Conservation (phyloP, 1,284 basidiomycete genomes). For the Caloboletus inedulis region DNA sequence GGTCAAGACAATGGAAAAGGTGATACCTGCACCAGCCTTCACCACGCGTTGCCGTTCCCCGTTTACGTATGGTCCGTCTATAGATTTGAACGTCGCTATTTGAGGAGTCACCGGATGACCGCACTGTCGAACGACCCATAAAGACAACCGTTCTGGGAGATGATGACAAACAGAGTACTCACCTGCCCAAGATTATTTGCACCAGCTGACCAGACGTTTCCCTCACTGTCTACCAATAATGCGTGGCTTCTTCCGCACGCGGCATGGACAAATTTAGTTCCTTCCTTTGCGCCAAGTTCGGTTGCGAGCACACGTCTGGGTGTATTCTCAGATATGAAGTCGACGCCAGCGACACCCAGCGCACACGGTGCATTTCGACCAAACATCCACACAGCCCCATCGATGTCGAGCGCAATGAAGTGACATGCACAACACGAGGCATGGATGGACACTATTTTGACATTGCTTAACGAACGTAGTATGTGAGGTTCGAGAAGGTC, state of each 20-base stretch:
- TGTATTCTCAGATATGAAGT: slow-evolving; percentile 67
- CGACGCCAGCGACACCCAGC: slow-evolving; percentile 53
- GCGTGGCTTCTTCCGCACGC: slow-evolving; percentile 83
- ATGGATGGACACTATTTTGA: slow-evolving; percentile 70
- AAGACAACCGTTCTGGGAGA: neutral
- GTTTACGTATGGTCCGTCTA: slow-evolving; percentile 53
- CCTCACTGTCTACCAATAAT: slow-evolving; percentile 78
- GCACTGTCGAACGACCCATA: slow-evolving; percentile 48
- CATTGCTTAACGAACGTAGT: slow-evolving; percentile 80
- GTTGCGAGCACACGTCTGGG: slow-evolving; percentile 61
- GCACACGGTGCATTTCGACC: slow-evolving; percentile 71
- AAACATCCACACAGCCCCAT: slow-evolving; percentile 83
- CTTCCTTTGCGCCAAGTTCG: slow-evolving; percentile 59
- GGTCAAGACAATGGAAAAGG: slow-evolving; percentile 81
- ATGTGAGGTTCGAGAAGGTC: slow-evolving; percentile 87
- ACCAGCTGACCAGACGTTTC: slow-evolving; percentile 82
- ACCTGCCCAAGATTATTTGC: slow-evolving; percentile 84
- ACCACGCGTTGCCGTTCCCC: slow-evolving; percentile 63
- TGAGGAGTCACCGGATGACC: slow-evolving; percentile 66
- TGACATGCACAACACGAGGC: slow-evolving; percentile 73
- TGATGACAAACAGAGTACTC: slow-evolving; percentile 21
- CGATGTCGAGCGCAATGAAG: slow-evolving; percentile 69
- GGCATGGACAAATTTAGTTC: slow-evolving; percentile 73
- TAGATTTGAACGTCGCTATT: slow-evolving; percentile 59
- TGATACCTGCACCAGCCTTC: slow-evolving; percentile 77